Percentiles rank a stretch among this genome's conserved stretches.
phyloP scores from a whole-genome alignment of 345 rosid genomes.

The Kernera saxatilis region DNA sequence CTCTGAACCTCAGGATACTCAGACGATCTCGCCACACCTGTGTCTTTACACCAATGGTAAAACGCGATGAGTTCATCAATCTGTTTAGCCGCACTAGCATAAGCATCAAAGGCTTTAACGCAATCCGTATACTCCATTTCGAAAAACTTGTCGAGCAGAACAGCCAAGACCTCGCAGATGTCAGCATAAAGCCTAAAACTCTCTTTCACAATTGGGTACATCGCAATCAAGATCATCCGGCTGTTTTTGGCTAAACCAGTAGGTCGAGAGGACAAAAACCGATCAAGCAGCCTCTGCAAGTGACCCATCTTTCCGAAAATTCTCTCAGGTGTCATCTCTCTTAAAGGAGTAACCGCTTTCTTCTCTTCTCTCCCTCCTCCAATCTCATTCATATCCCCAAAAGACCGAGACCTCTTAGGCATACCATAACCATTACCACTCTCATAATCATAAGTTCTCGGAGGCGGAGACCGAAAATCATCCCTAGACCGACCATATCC shows the following conservation, averaged over 20 bases:
- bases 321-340: conserved; percentile 73
- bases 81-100: conserved; percentile 66
- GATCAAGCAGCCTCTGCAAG: conserved; percentile 76
- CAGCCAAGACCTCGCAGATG: conserved; percentile 70
- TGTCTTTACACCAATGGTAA: conserved; percentile 76
- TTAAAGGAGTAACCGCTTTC: conserved; percentile 48
- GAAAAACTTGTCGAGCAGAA: conserved; percentile 77
- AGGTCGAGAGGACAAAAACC: conserved; percentile 78
- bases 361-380: conserved; percentile 38
- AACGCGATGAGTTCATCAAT: conserved; percentile 71
- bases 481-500: conserved; percentile 36
- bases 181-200: conserved; percentile 83
- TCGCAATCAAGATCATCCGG: conserved; percentile 67
- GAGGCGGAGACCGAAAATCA: conserved; percentile 71
- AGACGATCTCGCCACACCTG: conserved; percentile 71
- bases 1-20: conserved; percentile 96
- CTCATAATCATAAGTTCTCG: conserved; percentile 53
- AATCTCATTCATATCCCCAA: conserved; percentile 63
- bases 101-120: conserved; percentile 80
- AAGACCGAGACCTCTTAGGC: conserved; percentile 58
- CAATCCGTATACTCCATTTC: conserved; percentile 79
- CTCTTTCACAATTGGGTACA: conserved; percentile 72
- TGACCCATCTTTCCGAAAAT: conserved; percentile 81
- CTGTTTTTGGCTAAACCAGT: conserved; percentile 70
- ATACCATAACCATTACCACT: conserved; percentile 40